A percentile compares a stretch with the other conserved stretches of the same genome.
Evolutionary conservation across 768 basidiomycete species (phyloP).

Genomic region (Fomitopsis pulvina): DNA sequence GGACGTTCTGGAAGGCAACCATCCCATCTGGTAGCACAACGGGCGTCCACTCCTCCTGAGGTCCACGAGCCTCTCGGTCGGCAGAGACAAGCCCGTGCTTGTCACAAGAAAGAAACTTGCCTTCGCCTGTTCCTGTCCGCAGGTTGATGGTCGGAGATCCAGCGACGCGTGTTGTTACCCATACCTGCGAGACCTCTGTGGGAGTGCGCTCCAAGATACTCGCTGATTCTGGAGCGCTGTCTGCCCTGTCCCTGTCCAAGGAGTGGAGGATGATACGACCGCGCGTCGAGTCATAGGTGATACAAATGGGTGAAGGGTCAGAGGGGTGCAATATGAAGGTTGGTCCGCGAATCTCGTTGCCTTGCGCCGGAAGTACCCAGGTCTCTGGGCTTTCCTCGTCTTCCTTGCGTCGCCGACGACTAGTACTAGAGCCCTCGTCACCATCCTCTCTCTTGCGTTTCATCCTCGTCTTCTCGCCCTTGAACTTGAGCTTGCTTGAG

Average conservation of each 20-base stretch:
- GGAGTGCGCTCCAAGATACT: constrained; percentile 62
- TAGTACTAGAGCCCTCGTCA: constrained; percentile 38
- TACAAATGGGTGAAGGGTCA: constrained; percentile 66
- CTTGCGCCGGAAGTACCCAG: constrained; percentile 71
- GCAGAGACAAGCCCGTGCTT: constrained; percentile 78
- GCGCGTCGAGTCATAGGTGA: constrained; percentile 75
- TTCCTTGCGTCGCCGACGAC: constrained; percentile 40
- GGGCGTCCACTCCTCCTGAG: constrained; percentile 93
- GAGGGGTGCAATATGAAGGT: constrained; percentile 82
- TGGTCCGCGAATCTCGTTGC: constrained; percentile 78
- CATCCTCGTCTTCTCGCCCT: constrained; percentile 81
- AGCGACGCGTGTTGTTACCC: constrained; percentile 84
- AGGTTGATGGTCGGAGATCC: constrained; percentile 82
- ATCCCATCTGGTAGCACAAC: constrained; percentile 77
- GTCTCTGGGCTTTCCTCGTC: constrained; percentile 66
- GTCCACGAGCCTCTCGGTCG: constrained; percentile 83
- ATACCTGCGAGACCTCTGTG: constrained; percentile 81
- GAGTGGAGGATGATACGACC: constrained; percentile 61
- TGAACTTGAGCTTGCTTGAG: constrained; percentile 78
- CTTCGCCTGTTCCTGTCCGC: constrained; percentile 80
- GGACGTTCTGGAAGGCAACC: constrained; percentile 83
- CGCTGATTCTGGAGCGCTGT: constrained; percentile 37
- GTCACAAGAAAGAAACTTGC: constrained; percentile 88
- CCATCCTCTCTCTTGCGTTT: constrained; percentile 62
- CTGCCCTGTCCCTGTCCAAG: constrained; percentile 52